Conservation (phyloP, 1,284 basidiomycete species). For the Blastosporella zonata region DNA sequence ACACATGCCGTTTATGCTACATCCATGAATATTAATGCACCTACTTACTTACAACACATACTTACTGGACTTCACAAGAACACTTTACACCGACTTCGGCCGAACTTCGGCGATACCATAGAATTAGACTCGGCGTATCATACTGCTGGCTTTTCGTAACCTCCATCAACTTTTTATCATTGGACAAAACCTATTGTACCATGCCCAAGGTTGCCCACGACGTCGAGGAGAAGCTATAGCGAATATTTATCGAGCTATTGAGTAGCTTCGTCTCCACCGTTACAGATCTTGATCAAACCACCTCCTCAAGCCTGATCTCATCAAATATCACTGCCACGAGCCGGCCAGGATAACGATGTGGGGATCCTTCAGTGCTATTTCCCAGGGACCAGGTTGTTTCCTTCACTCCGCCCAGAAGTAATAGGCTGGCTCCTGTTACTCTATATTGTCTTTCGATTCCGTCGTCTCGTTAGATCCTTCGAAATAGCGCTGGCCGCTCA, state of each 20-base stretch:
- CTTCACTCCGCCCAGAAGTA: slow-evolving; percentile 3
- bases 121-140: no score
- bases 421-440: slow-evolving; percentile 16
- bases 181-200: no score
- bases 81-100: background rate
- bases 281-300: background rate
- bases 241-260: no score
- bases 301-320: background rate
- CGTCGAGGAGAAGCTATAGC: background rate
- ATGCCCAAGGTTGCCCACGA: background rate
- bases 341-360: background rate
- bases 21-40: no score
- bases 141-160: no score
- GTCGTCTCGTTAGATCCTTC: background rate
- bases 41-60: background rate
- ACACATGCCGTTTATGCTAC: no score
- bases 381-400: slow-evolving; percentile 6
- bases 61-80: background rate
- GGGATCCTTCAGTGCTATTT: background rate
- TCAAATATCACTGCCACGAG: slow-evolving; percentile 3
- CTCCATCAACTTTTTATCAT: no score
- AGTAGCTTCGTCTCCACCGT: slow-evolving; percentile 7
- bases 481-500: slow-evolving; percentile 18
- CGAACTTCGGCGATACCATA: no score
- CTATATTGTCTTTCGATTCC: background rate